Base-by-base conservation (phyloP, 108 stramenopile genomes). In the Nitzschia putrida region DNA sequence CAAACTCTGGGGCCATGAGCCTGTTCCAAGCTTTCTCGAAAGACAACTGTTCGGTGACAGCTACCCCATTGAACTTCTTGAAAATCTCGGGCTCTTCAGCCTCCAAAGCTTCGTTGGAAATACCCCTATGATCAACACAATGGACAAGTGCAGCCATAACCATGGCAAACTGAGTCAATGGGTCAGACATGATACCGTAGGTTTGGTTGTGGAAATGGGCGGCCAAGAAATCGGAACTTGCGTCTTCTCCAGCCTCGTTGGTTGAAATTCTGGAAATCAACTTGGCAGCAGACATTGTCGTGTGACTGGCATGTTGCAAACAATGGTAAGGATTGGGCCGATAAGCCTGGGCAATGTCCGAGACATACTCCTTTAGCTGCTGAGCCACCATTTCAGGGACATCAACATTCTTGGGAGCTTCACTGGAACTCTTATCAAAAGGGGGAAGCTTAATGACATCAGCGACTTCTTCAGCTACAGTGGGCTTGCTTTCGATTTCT, bases 111-210 rank as follows among this genome's bases (percentile, higher is more conserved):
- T 57, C 50, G 54, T 83, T 83, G 12, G 65, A 45, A 21, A 83
- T 59, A 24, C 82, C 82, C 21, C 59, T 45, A 61, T 83, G 82
- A 39, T 83, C 88, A 18, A 86, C 85, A 58, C 83, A 85, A 55
- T 87, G 88, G 43, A 87, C 68, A 13, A 87, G 72, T 43, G 88
- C 86, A 16, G 88, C 80, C 52, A 86, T 79, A 18, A 87, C 68
- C 51, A 77, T 57, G 39, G 84, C 84, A 20, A 87, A 80, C 39
- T 72, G 68, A 8, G 79, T 75, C 12, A 77, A 69, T 34, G 88
- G 84, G 78, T 89, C 85, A 23, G 76, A 75, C 11, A 76, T 74
- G 25, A 89, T 79, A 6, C 88, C 85, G 63, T 78, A 87, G n/a
- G 77, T 84, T 49, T 78, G 72, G 14, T 47, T 59, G 49, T 78